These are phyloP conservation scores for Sporothrix phasma DNA, from an alignment of 2,329 filamentous ascomycete genomes.

Conservation along the genomic window DNA sequence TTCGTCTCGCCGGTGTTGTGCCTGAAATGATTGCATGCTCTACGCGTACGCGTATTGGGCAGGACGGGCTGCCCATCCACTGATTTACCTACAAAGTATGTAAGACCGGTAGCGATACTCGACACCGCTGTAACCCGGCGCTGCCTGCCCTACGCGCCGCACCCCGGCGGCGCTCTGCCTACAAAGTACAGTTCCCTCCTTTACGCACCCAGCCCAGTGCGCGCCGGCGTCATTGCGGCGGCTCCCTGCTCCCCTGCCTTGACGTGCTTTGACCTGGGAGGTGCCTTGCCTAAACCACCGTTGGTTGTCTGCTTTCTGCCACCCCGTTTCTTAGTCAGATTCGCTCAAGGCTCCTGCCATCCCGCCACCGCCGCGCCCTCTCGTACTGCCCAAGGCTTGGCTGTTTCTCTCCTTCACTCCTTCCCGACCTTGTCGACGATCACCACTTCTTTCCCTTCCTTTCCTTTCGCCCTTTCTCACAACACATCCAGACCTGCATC, in stretches of 20 bases:
- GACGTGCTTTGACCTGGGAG: neutral
- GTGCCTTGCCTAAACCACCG: neutral
- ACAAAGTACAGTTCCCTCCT: neutral
- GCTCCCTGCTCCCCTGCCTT: too few relatives aligned
- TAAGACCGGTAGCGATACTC: neutral
- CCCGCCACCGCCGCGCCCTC: conserved; percentile 10
- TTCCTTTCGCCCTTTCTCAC: neutral
- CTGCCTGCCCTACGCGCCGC: neutral
- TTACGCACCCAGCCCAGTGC: neutral
- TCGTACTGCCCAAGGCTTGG: conserved; percentile 1
- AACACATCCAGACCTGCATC: neutral
- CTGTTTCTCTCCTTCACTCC: conserved; percentile 4
- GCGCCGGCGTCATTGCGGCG: neutral
- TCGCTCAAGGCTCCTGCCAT: neutral
- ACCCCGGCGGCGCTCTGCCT: neutral
- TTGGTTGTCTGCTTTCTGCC: neutral
- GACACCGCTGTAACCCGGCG: neutral
- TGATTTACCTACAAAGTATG: too few relatives aligned
- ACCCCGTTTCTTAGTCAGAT: conserved; percentile 4
- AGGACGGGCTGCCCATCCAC: too few relatives aligned
- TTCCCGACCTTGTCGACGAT: conserved; percentile 4
- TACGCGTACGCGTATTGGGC: too few relatives aligned
- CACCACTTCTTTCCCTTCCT: neutral
- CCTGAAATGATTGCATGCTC: neutral
- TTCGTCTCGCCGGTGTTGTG: neutral